phyloP scores from a whole-genome alignment of 805 yeast genomes.

The Candida coquimbonensis region DNA sequence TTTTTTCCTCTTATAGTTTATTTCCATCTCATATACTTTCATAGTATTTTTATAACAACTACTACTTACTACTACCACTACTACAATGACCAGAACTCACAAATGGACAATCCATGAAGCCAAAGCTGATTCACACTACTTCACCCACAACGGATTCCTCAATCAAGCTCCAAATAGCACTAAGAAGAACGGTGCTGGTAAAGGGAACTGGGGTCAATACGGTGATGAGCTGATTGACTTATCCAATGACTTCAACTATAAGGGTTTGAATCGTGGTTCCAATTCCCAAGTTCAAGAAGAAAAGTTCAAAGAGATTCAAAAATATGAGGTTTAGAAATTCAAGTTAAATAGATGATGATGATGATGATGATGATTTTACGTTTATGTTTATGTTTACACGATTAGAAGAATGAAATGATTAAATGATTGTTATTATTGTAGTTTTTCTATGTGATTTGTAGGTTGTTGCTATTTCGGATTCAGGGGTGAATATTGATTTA shows the following conservation, averaged over 20 bases:
- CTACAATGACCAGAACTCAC: slow-evolving; percentile 65
- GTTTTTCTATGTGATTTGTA: background rate
- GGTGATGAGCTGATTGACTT: slow-evolving; percentile 68
- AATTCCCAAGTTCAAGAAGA: slow-evolving; percentile 38
- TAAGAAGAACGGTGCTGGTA: slow-evolving; percentile 82
- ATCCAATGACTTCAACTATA: slow-evolving; percentile 38
- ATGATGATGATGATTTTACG: background rate
- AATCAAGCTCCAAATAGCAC: slow-evolving; percentile 69
- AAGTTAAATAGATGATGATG: background rate
- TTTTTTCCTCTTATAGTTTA: background rate
- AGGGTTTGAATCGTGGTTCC: slow-evolving; percentile 42
- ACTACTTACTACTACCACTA: background rate
- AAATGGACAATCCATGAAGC: slow-evolving; percentile 66
- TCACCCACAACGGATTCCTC: slow-evolving; percentile 66
- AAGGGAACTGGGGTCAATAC: slow-evolving; percentile 79
- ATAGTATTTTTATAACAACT: background rate
- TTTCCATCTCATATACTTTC: background rate
- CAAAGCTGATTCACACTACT: slow-evolving; percentile 58
- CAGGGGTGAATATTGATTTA: background rate
- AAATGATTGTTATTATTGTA: too few species aligned
- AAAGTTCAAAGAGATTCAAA: slow-evolving; percentile 22
- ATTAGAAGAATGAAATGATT: background rate
- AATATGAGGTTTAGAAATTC: background rate
- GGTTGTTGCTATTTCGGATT: background rate
- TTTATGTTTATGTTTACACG: background rate